Evolutionary conservation across 768 basidiomycete species (phyloP), one percentile per base, ranked within the genome.

Genomic region (Rhizopogon sp.): DNA sequence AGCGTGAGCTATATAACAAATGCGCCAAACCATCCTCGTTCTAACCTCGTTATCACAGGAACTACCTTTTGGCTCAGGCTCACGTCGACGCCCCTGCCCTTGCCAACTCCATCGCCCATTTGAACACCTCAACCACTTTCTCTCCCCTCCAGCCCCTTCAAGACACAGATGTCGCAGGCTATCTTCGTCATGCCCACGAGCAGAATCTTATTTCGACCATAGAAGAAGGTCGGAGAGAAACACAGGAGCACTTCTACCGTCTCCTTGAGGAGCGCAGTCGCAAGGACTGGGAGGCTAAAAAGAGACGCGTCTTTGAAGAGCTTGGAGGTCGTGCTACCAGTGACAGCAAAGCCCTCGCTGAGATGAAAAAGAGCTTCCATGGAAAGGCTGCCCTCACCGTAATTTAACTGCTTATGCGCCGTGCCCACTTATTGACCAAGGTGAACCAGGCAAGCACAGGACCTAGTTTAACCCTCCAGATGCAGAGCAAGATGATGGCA

Each of bases 401-500:
- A 59, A 64, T 79, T 76, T 13, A 37, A 22, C 7, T 50, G 39
- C 10, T 13, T 41, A 43, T 41, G 17, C 40, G 17, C 5, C 1
- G 3, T 20, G 3, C 53, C 25, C 39, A 11, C 6, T 17, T 41
- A 56, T 56, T 63, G 39, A 67, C 52, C 20, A 47, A 41, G 50
- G 54, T 56, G 41, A 28, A 52, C 10, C 57, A 79, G 73, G 66
- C 77, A 43, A 73, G 74, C 53, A 70, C 75, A 1, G 73, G 78
- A 1, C 83, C 87, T 1, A 83, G 78, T 56, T 71, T 86, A 20
- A 83, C 79, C 13, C 68, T 90, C 40, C 88, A 91, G 65, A 89
- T 89, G 87, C 93, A 95, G 69, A 84, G 80, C 70, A 91, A 90
- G 72, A 94, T 98, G 94, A 92, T 98, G 88, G 86, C 84, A 11